These are phyloP conservation scores for Diaporthe eres DNA, from an alignment of 2,329 filamentous ascomycete species.

Conservation along the genomic window DNA sequence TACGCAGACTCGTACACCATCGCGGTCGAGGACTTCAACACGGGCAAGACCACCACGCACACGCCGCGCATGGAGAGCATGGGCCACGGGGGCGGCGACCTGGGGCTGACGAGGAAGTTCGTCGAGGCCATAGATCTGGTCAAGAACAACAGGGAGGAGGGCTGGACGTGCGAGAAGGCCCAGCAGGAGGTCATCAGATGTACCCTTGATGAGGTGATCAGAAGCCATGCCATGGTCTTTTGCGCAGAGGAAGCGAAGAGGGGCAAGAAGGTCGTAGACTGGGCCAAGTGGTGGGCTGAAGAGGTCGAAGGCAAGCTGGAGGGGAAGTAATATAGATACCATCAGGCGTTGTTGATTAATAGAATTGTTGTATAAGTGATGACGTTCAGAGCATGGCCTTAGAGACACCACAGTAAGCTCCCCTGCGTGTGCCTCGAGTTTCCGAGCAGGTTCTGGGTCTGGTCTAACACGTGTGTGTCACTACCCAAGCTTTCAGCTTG, in stretches of 20 bases:
- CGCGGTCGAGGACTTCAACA: slow-evolving; percentile 79
- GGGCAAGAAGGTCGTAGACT: slow-evolving; percentile 79
- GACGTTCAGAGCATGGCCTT: no score
- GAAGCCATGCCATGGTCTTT: slow-evolving; percentile 93
- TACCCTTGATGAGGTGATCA: slow-evolving; percentile 87
- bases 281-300: slow-evolving; percentile 80
- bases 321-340: slow-evolving; percentile 6
- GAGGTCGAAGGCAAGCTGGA: slow-evolving; percentile 58
- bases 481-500: not conserved
- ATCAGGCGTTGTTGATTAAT: not conserved
- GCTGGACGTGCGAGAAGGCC: slow-evolving; percentile 76
- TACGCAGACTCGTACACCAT: slow-evolving; percentile 86
- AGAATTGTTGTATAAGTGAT: not conserved
- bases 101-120: slow-evolving; percentile 85
- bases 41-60: slow-evolving; percentile 67
- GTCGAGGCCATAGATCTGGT: slow-evolving; percentile 85
- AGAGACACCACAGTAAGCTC: not conserved
- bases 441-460: no score
- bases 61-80: slow-evolving; percentile 72
- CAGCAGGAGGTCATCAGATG: slow-evolving; percentile 85
- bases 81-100: slow-evolving; percentile 82
- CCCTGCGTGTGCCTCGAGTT: not conserved
- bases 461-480: not conserved
- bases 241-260: slow-evolving; percentile 89
- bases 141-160: slow-evolving; percentile 79